These are phyloP conservation scores for Teratosphaeriaceae sp. DNA, from an alignment of 2,329 filamentous ascomycete species.

Conservation along the genomic window DNA sequence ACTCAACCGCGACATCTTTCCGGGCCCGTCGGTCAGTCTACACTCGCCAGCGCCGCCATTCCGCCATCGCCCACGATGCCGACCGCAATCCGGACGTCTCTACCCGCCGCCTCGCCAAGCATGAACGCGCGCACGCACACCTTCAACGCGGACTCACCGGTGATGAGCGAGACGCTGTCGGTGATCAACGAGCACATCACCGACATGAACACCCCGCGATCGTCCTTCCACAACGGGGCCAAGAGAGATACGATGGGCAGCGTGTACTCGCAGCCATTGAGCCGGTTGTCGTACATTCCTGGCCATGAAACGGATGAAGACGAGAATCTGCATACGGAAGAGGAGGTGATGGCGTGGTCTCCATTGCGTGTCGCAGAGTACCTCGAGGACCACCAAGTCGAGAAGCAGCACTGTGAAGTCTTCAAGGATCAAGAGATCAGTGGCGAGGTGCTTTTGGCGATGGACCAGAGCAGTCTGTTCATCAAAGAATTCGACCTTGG, in stretches of 20 bases:
- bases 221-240: slow-evolving; percentile 37
- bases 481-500: slow-evolving; percentile 94
- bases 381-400: slow-evolving; percentile 76
- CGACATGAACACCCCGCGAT: slow-evolving; percentile 63
- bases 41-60: slow-evolving; percentile 2
- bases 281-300: slow-evolving; percentile 82
- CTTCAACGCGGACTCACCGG: slow-evolving; percentile 45
- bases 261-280: slow-evolving; percentile 71
- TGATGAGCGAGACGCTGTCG: slow-evolving; percentile 89
- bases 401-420: slow-evolving; percentile 84
- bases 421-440: slow-evolving; percentile 95
- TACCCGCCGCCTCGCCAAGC: slow-evolving; percentile 11
- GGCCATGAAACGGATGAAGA: slow-evolving; percentile 95
- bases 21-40: slow-evolving; percentile 7
- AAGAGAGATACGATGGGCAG: slow-evolving; percentile 50
- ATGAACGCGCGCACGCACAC: slow-evolving; percentile 3
- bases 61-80: slow-evolving; percentile 12
- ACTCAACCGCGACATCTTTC: slow-evolving; percentile 8
- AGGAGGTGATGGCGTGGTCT: slow-evolving; percentile 74
- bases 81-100: slow-evolving; percentile 17
- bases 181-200: slow-evolving; percentile 98
- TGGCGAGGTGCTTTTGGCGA: slow-evolving; percentile 84
- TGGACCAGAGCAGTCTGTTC: slow-evolving; percentile 93
- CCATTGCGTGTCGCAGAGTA: slow-evolving; percentile 82
- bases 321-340: slow-evolving; percentile 61